Evolutionary conservation across 768 basidiomycete species (phyloP).

Genomic region (Leccinum subgranulosum): DNA sequence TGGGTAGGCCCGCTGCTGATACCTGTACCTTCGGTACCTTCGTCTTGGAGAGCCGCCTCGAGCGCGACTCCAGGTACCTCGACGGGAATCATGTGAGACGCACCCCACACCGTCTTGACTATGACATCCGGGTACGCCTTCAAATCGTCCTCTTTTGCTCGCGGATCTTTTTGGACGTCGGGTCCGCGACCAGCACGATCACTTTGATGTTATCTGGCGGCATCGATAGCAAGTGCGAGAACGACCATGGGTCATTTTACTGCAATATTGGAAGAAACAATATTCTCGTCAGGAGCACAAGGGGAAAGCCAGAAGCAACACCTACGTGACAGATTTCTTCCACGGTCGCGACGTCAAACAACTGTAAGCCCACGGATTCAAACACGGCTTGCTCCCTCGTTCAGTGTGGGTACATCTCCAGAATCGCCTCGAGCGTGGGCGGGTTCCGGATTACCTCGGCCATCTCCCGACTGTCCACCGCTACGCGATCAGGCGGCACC

Average conservation of each 20-base stretch:
- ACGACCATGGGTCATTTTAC: slow-evolving; percentile 24
- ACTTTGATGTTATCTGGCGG: slow-evolving; percentile 10
- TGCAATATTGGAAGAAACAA: not conserved
- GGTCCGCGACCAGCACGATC: slow-evolving; percentile 12
- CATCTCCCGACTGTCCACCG: accelerated
- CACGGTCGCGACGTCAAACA: not conserved
- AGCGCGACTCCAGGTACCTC: slow-evolving; percentile 15
- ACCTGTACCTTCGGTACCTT: not conserved
- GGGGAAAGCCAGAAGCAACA: not conserved
- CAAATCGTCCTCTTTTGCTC: not conserved
- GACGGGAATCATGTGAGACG: slow-evolving; percentile 11
- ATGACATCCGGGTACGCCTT: slow-evolving; percentile 5
- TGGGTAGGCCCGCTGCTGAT: too few species aligned
- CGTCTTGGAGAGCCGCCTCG: not conserved
- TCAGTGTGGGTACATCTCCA: not conserved
- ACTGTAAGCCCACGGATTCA: not conserved
- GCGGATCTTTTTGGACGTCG: not conserved
- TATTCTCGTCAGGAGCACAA: not conserved
- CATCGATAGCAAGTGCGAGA: slow-evolving; percentile 1
- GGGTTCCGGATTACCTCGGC: not conserved
- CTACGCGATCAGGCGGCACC: not conserved
- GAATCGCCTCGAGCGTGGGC: not conserved
- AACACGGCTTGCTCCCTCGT: slow-evolving; percentile 4
- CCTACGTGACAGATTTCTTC: slow-evolving; percentile 13
- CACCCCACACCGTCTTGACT: slow-evolving; percentile 5